These are phyloP conservation scores for Globisporangium okanoganense DNA, from an alignment of 352 stramenopile species.

Conservation along the genomic window DNA sequence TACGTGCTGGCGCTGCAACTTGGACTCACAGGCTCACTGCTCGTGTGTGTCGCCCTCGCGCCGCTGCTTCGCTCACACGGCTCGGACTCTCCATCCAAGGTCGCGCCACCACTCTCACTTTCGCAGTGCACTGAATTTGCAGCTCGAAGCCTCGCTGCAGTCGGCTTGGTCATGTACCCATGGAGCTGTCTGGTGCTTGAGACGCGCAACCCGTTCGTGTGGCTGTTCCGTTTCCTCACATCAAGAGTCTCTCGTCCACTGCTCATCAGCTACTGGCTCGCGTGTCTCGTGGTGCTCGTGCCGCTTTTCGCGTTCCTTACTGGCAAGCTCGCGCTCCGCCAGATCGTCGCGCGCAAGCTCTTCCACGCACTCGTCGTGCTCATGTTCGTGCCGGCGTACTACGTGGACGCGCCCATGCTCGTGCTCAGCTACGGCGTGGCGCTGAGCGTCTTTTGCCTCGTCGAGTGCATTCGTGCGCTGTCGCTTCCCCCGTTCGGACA, in stretches of 20 bases:
- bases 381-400: slow-evolving; percentile 72
- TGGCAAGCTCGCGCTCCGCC: slow-evolving; percentile 32
- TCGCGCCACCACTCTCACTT: slow-evolving; percentile 31
- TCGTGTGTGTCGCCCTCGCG: slow-evolving; percentile 43
- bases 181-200: slow-evolving; percentile 67
- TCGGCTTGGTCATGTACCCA: slow-evolving; percentile 43
- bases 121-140: slow-evolving; percentile 27
- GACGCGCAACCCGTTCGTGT: slow-evolving; percentile 53
- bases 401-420: slow-evolving; percentile 51
- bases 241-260: slow-evolving; percentile 23
- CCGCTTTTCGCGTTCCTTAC: slow-evolving; percentile 46
- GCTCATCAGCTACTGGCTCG: slow-evolving; percentile 57
- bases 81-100: slow-evolving; percentile 30
- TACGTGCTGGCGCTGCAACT: slow-evolving; percentile 57
- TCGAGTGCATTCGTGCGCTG: slow-evolving; percentile 64
- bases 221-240: slow-evolving; percentile 50
- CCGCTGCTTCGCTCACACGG: slow-evolving; percentile 45
- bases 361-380: slow-evolving; percentile 78
- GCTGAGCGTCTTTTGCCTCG: slow-evolving; percentile 59
- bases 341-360: slow-evolving; percentile 77
- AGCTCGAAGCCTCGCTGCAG: slow-evolving; percentile 22
- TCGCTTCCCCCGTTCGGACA: slow-evolving; percentile 53
- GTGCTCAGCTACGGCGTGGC: slow-evolving; percentile 77
- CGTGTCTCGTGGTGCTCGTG: slow-evolving; percentile 47
- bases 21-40: slow-evolving; percentile 40